phyloP scores from a whole-genome alignment of 768 basidiomycete species.

The Mycena latifolia region DNA sequence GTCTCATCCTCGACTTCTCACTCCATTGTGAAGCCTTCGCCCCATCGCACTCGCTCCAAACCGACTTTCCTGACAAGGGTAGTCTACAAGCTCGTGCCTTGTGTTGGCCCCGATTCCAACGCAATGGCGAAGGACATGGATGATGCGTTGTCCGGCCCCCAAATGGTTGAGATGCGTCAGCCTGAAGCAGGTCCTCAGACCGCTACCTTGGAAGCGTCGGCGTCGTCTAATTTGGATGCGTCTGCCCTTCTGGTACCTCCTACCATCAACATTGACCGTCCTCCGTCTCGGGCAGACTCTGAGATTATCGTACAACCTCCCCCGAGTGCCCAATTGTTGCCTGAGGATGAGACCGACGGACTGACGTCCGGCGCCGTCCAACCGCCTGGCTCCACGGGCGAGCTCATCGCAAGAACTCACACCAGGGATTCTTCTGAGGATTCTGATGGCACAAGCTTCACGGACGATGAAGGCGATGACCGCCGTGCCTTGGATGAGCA shows the following conservation, averaged over 20 bases:
- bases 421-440: constrained; percentile 64
- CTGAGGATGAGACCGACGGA: constrained; percentile 85
- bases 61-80: constrained; percentile 49
- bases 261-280: constrained; percentile 39
- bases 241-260: constrained; percentile 35
- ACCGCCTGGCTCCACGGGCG: constrained; percentile 84
- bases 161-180: constrained; percentile 36
- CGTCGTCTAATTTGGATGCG: constrained; percentile 23
- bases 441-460: constrained; percentile 75
- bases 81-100: constrained; percentile 52
- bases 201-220: constrained; percentile 22
- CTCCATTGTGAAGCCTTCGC: constrained; percentile 47
- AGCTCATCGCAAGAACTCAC: constrained; percentile 47
- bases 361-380: constrained; percentile 94
- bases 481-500: constrained; percentile 71
- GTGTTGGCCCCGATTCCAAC: constrained; percentile 43
- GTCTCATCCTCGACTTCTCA: constrained; percentile 47
- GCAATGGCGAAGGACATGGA: constrained; percentile 31
- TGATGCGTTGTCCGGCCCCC: constrained; percentile 33
- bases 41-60: constrained; percentile 35
- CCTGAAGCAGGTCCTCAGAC: constrained; percentile 31
- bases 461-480: constrained; percentile 74
- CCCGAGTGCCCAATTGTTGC: constrained; percentile 48
- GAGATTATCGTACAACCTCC: constrained; percentile 39
- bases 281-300: constrained; percentile 44